Evolutionary conservation across 1,139 yeast species (phyloP).

Genomic region (Taphrina populina): DNA sequence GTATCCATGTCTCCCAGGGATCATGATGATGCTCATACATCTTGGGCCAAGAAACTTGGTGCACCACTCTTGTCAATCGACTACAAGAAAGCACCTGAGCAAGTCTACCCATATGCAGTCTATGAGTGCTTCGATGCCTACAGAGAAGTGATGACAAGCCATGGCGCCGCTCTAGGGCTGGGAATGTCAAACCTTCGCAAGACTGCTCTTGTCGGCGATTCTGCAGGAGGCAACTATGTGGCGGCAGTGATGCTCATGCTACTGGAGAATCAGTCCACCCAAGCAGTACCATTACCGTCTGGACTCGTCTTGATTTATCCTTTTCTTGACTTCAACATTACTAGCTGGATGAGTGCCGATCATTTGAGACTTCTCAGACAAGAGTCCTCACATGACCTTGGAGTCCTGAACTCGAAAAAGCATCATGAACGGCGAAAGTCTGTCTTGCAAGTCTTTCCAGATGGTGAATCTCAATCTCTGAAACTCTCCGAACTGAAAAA

Average conservation of each 20-base stretch:
- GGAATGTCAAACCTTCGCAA: conserved; percentile 38
- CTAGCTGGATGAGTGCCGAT: conserved; percentile 41
- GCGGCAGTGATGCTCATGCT: conserved; percentile 40
- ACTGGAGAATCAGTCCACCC: conserved; percentile 30
- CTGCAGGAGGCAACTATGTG: conserved; percentile 42
- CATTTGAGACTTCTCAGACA: conserved; percentile 39
- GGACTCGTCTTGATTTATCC: conserved; percentile 41
- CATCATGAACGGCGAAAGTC: conserved; percentile 30
- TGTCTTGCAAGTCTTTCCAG: conserved; percentile 28
- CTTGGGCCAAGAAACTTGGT: conserved; percentile 40
- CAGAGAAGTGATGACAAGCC: conserved; percentile 40
- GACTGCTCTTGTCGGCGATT: conserved; percentile 40
- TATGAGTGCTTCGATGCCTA: conserved; percentile 52
- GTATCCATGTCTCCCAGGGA: conserved; percentile 40
- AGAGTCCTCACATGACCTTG: conserved; percentile 38
- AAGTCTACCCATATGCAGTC: conserved; percentile 54
- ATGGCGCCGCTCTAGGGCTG: conserved; percentile 40
- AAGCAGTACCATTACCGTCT: conserved; percentile 37
- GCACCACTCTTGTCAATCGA: conserved; percentile 40
- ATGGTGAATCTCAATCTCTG: conserved; percentile 1
- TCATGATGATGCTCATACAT: conserved; percentile 38
- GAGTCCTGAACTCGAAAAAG: conserved; percentile 24
- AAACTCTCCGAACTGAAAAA: conserved; percentile 6
- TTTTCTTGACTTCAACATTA: conserved; percentile 41
- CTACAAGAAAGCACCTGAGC: conserved; percentile 50